phyloP scores from a whole-genome alignment of 192 early-diverging fungal genomes.

The Dissophora ornata region DNA sequence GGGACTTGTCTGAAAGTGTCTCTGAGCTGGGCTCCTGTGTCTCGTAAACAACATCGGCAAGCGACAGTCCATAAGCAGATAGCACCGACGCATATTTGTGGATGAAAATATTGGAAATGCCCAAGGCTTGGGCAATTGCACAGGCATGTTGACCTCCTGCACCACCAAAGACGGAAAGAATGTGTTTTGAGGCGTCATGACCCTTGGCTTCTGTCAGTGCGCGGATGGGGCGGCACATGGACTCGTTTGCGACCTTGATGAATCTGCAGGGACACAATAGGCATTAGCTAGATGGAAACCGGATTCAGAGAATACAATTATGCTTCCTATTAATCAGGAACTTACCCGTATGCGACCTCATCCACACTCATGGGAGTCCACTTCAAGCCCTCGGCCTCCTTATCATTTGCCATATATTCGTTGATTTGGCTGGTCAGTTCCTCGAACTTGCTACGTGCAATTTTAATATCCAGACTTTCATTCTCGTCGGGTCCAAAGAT shows the following conservation, averaged over 20 bases:
- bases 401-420: conserved; percentile 52
- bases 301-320: no score
- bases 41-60: conserved; percentile 95
- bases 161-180: conserved; percentile 93
- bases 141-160: conserved; percentile 97
- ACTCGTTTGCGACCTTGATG: conserved; percentile 95
- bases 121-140: conserved; percentile 88
- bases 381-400: conserved; percentile 16
- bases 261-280: conserved; percentile 56
- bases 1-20: conserved; percentile 49
- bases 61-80: conserved; percentile 90
- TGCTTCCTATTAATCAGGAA: no score
- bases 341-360: conserved; percentile 87
- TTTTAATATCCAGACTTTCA: conserved; percentile 79
- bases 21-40: conserved; percentile 84
- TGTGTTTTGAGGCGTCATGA: conserved; percentile 85
- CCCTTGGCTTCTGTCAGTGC: conserved; percentile 94
- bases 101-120: conserved; percentile 87
- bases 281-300: background rate
- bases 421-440: conserved; percentile 76
- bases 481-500: conserved; percentile 93
- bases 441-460: conserved; percentile 71
- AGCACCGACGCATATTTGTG: conserved; percentile 92
- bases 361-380: conserved; percentile 72
- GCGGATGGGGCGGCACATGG: conserved; percentile 95